Evolutionary conservation across 78 protist genomes (phyloP).

Genomic region (Trichosphaerium sp.): DNA sequence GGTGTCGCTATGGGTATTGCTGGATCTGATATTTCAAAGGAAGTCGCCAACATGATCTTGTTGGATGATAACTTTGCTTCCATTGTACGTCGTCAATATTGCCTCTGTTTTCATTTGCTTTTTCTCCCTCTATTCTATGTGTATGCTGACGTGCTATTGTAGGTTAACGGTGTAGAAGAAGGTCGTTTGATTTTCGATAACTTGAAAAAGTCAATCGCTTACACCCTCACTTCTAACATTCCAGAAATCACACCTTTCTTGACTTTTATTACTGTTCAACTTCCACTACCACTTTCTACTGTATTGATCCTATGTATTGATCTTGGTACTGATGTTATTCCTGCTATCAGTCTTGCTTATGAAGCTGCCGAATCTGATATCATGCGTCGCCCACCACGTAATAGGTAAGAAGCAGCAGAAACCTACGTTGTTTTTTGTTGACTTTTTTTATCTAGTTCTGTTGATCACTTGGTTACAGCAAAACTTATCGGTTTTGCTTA

Average conservation of each 20-base stretch:
- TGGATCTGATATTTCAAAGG: conserved; percentile 92
- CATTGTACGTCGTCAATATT: too few relatives aligned
- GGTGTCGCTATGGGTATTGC: conserved; percentile 96
- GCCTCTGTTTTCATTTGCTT: too few relatives aligned
- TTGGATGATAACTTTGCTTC: conserved; percentile 97
- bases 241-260: conserved; percentile 90
- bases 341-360: conserved; percentile 87
- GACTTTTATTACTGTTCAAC: conserved; percentile 41
- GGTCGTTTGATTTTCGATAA: conserved; percentile 92
- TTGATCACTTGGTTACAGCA: conserved; percentile 64
- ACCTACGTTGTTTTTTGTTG: too few relatives aligned
- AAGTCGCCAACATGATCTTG: conserved; percentile 84
- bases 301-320: conserved; percentile 78
- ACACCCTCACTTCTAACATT: conserved; percentile 75
- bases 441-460: too few relatives aligned
- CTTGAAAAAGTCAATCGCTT: conserved; percentile 85
- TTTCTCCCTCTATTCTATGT: too few relatives aligned
- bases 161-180: conserved; percentile 73
- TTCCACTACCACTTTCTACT: conserved; percentile 80
- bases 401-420: conserved; percentile 28
- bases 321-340: conserved; percentile 85
- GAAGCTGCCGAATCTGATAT: conserved; percentile 78
- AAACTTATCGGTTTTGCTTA: conserved; percentile 53
- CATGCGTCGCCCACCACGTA: conserved; percentile 84
- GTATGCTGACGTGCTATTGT: too few relatives aligned